phyloP scores from a whole-genome alignment of 2,329 filamentous ascomycete genomes.

The Ophiobolus disseminans region DNA sequence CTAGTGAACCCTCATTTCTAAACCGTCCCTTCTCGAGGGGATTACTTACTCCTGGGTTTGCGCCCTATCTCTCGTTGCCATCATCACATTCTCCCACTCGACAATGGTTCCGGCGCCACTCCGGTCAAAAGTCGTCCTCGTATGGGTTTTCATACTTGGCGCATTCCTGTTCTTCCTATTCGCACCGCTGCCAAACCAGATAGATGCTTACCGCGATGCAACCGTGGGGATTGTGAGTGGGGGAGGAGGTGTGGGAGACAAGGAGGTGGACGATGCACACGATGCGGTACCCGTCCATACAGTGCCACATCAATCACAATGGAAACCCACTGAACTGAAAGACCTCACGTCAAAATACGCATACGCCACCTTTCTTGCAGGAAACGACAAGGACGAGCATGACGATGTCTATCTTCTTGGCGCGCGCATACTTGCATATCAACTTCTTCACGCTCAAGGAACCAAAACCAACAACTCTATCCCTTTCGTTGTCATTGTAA shows the following conservation, averaged over 20 bases:
- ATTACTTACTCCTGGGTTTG: no score
- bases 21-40: no score
- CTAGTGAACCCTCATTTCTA: no score
- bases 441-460: conserved; percentile 45
- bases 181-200: conserved; percentile 4
- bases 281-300: conserved; percentile 1
- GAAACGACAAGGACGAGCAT: conserved; percentile 30
- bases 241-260: no score
- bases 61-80: no score
- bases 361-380: conserved; percentile 48
- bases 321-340: conserved; percentile 12
- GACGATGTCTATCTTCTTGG: conserved; percentile 46
- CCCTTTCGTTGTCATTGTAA: conserved; percentile 50
- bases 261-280: conserved; percentile 3
- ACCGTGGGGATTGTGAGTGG: no score
- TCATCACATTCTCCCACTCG: no score
- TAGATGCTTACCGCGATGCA: conserved; percentile 7
- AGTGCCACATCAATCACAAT: conserved; percentile 2
- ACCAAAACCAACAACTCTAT: conserved; percentile 42
- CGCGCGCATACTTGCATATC: conserved; percentile 46
- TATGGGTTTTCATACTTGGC: not conserved
- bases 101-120: not conserved
- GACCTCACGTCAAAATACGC: conserved; percentile 36
- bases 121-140: not conserved
- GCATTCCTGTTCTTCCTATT: conserved; percentile 7